These are phyloP conservation scores for Raphanus sativus DNA, from an alignment of 345 rosid species.

Conservation along the genomic window DNA sequence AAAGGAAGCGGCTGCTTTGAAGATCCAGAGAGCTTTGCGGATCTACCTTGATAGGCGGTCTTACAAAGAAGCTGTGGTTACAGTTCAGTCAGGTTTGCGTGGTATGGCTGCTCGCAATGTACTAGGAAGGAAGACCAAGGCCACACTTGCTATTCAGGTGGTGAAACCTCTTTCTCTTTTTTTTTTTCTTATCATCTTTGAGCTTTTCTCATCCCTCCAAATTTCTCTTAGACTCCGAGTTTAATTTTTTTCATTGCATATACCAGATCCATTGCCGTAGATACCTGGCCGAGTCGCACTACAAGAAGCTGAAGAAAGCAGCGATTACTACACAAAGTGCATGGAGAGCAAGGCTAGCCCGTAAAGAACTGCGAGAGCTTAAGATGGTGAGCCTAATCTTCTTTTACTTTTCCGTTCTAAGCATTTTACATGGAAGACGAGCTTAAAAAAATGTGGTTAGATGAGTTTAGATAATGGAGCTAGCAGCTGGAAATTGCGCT, in stretches of 20 bases:
- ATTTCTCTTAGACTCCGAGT: neutral
- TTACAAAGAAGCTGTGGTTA: slow-evolving; percentile 65
- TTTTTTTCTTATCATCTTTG: neutral
- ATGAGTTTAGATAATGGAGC: slow-evolving; percentile 14
- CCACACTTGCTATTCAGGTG: slow-evolving; percentile 76
- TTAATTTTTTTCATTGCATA: slow-evolving; percentile 8
- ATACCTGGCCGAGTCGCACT: slow-evolving; percentile 56
- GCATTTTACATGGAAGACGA: slow-evolving; percentile 1
- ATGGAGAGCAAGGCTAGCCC: slow-evolving; percentile 94
- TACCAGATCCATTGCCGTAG: slow-evolving; percentile 72
- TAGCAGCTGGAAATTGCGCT: neutral
- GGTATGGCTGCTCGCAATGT: slow-evolving; percentile 84
- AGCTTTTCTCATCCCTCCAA: neutral
- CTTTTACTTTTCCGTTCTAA: neutral
- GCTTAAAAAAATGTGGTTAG: slow-evolving; percentile 6
- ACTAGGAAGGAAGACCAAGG: slow-evolving; percentile 63
- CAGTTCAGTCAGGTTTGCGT: slow-evolving; percentile 74
- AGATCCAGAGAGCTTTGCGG: slow-evolving; percentile 73
- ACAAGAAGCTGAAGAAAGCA: slow-evolving; percentile 63
- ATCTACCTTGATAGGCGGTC: slow-evolving; percentile 71
- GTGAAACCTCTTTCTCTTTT: neutral
- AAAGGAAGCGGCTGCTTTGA: slow-evolving; percentile 66
- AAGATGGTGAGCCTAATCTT: slow-evolving; percentile 60
- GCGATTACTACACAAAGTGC: slow-evolving; percentile 79
- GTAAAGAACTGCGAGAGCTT: slow-evolving; percentile 77